Conservation (phyloP, 768 basidiomycete genomes). For the Tylopilus sp. region DNA sequence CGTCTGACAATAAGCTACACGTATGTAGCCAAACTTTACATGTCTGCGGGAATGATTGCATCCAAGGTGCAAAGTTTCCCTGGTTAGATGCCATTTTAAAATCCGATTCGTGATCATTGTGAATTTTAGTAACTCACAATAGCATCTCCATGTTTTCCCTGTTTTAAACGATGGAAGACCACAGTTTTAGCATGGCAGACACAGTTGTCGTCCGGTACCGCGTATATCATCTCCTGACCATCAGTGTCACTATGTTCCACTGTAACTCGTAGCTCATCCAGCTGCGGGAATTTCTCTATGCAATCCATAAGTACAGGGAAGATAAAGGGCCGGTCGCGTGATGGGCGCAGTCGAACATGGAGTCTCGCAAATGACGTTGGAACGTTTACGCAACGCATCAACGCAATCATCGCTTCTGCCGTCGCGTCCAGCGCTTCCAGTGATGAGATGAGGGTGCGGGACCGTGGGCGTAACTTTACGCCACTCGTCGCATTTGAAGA, state of each 20-base stretch:
- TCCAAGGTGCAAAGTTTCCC: neutral
- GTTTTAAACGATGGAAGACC: neutral
- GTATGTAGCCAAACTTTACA: neutral
- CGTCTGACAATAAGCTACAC: neutral
- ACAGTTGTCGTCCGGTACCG: neutral
- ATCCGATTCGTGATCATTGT: neutral
- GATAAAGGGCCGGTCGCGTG: neutral
- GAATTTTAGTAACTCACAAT: neutral
- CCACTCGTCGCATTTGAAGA: neutral
- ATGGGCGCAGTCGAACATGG: neutral
- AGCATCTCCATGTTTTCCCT: neutral
- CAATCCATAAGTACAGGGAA: neutral
- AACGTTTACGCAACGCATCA: neutral
- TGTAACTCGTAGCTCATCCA: neutral
- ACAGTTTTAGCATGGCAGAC: neutral
- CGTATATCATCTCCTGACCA: no score
- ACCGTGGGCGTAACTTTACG: neutral
- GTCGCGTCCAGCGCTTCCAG: neutral
- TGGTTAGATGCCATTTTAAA: neutral
- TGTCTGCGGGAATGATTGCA: neutral
- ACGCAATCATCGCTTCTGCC: neutral
- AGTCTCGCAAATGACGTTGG: neutral
- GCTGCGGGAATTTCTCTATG: neutral
- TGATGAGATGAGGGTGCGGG: neutral
- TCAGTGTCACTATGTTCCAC: neutral